A percentile compares a stretch with the other conserved stretches of the same genome.
Conservation (phyloP, 73 alveolate species). For the Tetrahymena thermophila region DNA sequence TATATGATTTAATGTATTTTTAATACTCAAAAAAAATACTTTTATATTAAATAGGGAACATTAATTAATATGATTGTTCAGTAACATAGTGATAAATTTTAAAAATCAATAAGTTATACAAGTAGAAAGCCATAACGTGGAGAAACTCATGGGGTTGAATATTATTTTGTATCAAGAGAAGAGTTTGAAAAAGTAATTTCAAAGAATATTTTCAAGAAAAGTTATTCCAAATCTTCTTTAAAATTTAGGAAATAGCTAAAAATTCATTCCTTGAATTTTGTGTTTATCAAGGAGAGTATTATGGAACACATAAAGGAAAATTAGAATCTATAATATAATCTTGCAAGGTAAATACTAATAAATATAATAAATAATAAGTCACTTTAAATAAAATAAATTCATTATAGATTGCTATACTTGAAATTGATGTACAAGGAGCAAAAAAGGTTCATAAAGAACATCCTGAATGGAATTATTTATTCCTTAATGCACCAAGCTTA, state of each 20-base stretch:
- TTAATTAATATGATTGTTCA: slow-evolving; percentile 44
- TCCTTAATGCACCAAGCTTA: slow-evolving; percentile 68
- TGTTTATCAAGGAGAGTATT: slow-evolving; percentile 55
- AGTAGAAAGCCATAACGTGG: slow-evolving; percentile 44
- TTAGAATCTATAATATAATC: slow-evolving; percentile 27
- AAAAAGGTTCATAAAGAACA: slow-evolving; percentile 58
- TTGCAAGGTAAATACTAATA: not conserved
- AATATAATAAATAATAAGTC: slow-evolving; percentile 13
- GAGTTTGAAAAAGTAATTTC: slow-evolving; percentile 44
- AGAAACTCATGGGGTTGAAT: slow-evolving; percentile 52
- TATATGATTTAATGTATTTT: not conserved
- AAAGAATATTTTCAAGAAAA: not conserved
- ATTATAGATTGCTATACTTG: slow-evolving; percentile 63
- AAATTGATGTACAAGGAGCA: slow-evolving; percentile 80
- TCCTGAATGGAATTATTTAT: slow-evolving; percentile 71
- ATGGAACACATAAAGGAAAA: slow-evolving; percentile 65
- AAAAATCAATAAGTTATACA: slow-evolving; percentile 40
- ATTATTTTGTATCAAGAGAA: slow-evolving; percentile 62
- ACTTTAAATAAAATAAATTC: slow-evolving; percentile 27
- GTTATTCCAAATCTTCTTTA: not conserved
- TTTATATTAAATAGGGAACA: not conserved
- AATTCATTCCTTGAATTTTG: slow-evolving; percentile 55
- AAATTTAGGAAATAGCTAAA: slow-evolving; percentile 47
- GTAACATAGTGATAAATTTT: slow-evolving; percentile 67
- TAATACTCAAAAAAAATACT: not conserved